Evolutionary conservation across 2,329 filamentous ascomycete genomes (phyloP).

Genomic region (Clonostachys rosea): DNA sequence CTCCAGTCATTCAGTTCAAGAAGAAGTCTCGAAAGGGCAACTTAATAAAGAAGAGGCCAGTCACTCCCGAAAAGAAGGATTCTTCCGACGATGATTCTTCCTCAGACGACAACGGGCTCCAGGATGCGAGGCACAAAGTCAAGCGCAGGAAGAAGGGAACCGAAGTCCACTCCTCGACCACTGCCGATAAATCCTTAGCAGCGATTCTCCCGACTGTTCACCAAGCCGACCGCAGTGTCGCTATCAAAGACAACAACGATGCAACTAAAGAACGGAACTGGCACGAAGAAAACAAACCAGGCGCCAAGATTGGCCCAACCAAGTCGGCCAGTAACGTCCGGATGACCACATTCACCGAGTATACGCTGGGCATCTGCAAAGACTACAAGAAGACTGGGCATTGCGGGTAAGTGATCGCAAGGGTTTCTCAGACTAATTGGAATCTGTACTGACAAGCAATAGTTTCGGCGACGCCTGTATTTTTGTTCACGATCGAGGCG

Average conservation of each 20-base stretch:
- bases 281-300: slow-evolving; percentile 73
- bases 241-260: slow-evolving; percentile 69
- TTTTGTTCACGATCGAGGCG: slow-evolving; percentile 70
- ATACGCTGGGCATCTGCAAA: slow-evolving; percentile 90
- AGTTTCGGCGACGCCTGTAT: slow-evolving; percentile 67
- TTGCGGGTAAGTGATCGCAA: slow-evolving; percentile 15
- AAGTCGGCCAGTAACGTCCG: slow-evolving; percentile 88
- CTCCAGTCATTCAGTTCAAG: slow-evolving; percentile 71
- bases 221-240: slow-evolving; percentile 55
- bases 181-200: slow-evolving; percentile 29
- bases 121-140: slow-evolving; percentile 71
- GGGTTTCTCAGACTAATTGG: slow-evolving; percentile 27
- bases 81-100: slow-evolving; percentile 62
- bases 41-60: slow-evolving; percentile 77
- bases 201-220: slow-evolving; percentile 53
- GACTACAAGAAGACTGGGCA: slow-evolving; percentile 78
- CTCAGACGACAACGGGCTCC: slow-evolving; percentile 73
- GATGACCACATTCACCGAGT: slow-evolving; percentile 86
- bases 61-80: slow-evolving; percentile 60
- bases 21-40: slow-evolving; percentile 71
- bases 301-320: slow-evolving; percentile 72
- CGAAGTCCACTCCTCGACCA: slow-evolving; percentile 60
- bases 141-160: slow-evolving; percentile 72
- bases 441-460: background rate
- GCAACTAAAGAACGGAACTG: slow-evolving; percentile 87